phyloP scores from a whole-genome alignment of 2,329 filamentous ascomycete genomes.

The Fusarium sp. region DNA sequence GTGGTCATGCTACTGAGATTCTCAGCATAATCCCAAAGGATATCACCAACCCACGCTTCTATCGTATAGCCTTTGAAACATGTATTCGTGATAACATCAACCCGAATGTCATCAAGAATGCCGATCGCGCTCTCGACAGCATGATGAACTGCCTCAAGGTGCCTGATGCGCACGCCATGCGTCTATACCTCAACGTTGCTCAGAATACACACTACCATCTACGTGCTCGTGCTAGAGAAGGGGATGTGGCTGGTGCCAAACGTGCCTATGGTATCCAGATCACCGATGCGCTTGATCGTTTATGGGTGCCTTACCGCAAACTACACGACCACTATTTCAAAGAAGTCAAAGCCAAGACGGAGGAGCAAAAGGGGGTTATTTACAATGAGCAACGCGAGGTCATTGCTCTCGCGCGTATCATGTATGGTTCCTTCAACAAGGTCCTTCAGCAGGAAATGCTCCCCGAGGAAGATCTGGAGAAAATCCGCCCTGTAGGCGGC shows the following conservation, averaged over 20 bases:
- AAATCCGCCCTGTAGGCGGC: constrained; percentile 51
- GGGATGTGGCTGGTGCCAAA: constrained; percentile 53
- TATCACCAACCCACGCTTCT: constrained; percentile 64
- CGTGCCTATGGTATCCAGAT: constrained; percentile 64
- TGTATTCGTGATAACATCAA: constrained; percentile 85
- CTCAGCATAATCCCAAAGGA: constrained; percentile 66
- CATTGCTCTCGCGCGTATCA: constrained; percentile 59
- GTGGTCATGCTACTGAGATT: constrained; percentile 69
- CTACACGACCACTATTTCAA: constrained; percentile 55
- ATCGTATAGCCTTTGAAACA: constrained; percentile 78
- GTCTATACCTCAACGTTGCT: constrained; percentile 68
- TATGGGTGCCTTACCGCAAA: constrained; percentile 63
- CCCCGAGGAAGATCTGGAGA: constrained; percentile 49
- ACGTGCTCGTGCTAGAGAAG: constrained; percentile 48
- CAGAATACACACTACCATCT: constrained; percentile 60
- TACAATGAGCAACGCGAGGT: constrained; percentile 57
- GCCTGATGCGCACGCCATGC: constrained; percentile 65
- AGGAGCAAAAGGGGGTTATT: constrained; percentile 42
- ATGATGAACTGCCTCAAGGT: constrained; percentile 63
- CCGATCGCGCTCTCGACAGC: constrained; percentile 72
- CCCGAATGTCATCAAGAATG: constrained; percentile 73
- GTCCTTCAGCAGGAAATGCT: constrained; percentile 58
- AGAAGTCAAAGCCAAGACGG: constrained; percentile 36
- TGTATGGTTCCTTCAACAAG: constrained; percentile 61
- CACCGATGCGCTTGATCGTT: constrained; percentile 60